A percentile compares a stretch with the other conserved stretches of the same genome.
These are phyloP conservation scores for Tolypocladium guangdongense DNA, from an alignment of 2,329 filamentous ascomycete genomes.

Conservation along the genomic window DNA sequence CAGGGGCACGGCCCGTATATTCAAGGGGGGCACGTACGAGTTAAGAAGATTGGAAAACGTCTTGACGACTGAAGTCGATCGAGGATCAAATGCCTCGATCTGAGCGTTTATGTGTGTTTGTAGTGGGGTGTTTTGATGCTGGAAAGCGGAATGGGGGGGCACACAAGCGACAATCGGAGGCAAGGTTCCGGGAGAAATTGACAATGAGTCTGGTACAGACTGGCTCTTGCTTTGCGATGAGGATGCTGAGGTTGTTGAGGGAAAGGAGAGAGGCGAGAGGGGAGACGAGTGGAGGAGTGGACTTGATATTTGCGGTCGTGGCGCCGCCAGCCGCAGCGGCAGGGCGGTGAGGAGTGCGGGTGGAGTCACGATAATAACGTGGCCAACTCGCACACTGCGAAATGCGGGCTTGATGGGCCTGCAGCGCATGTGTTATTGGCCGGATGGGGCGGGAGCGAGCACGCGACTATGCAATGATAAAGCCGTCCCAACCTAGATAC, in stretches of 20 bases:
- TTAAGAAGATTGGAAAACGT: constrained; percentile 98
- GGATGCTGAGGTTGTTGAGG: not conserved
- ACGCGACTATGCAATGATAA: not conserved
- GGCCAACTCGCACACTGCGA: not conserved
- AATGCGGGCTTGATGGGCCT: not conserved
- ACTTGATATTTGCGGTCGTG: not conserved
- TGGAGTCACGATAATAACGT: not conserved
- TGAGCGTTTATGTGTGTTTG: constrained; percentile 9
- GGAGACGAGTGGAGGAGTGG: not conserved
- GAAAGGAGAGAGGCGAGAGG: not conserved
- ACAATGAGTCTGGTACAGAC: not conserved
- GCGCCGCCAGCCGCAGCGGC: not conserved
- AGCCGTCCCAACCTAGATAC: no score
- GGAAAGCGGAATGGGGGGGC: not conserved
- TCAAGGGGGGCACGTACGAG: constrained; percentile 55
- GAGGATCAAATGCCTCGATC: constrained; percentile 42
- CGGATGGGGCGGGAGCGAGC: not conserved
- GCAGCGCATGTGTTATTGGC: not conserved
- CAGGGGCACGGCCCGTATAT: not conserved
- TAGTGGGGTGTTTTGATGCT: not conserved
- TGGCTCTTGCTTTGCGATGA: not conserved
- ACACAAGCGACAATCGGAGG: not conserved
- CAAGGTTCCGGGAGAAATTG: not conserved
- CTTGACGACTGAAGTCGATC: constrained; percentile 60
- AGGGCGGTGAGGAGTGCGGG: not conserved